Conservation (phyloP, 176 grass and related monocot species). For the Zea luxurians region DNA sequence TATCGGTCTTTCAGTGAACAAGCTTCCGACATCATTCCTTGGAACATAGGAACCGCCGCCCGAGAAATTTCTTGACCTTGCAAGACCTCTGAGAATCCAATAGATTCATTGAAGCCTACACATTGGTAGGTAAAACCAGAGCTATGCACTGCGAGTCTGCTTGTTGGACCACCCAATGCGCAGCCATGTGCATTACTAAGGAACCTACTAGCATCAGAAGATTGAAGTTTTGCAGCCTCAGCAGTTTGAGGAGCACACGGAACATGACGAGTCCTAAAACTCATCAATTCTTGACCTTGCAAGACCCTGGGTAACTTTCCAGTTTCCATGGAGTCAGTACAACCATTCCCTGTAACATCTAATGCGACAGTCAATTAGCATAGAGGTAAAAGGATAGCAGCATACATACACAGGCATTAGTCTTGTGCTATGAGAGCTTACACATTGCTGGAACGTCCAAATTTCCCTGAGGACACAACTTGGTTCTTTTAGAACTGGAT, state of each 20-base stretch:
- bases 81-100: slow-evolving; percentile 95
- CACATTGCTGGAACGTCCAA: slow-evolving; percentile 62
- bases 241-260: slow-evolving; percentile 48
- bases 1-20: slow-evolving; percentile 40
- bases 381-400: neutral
- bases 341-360: slow-evolving; percentile 62
- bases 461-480: slow-evolving; percentile 65
- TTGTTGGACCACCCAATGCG: slow-evolving; percentile 40
- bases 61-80: slow-evolving; percentile 99
- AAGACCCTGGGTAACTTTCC: slow-evolving; percentile 98
- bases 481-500: slow-evolving; percentile 79
- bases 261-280: slow-evolving; percentile 57
- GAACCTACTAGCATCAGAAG: slow-evolving; percentile 37
- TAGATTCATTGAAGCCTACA: slow-evolving; percentile 84
- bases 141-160: slow-evolving; percentile 40
- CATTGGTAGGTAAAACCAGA: slow-evolving; percentile 60
- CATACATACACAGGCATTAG: neutral
- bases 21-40: slow-evolving; percentile 46
- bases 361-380: slow-evolving; percentile 20
- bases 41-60: slow-evolving; percentile 47
- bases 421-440: slow-evolving; percentile 41
- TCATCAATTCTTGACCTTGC: slow-evolving; percentile 99
- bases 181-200: slow-evolving; percentile 39
- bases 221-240: slow-evolving; percentile 45
- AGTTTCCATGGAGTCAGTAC: slow-evolving; percentile 71